Conservation (phyloP, 352 stramenopile species). For the Phytopythium montanum region DNA sequence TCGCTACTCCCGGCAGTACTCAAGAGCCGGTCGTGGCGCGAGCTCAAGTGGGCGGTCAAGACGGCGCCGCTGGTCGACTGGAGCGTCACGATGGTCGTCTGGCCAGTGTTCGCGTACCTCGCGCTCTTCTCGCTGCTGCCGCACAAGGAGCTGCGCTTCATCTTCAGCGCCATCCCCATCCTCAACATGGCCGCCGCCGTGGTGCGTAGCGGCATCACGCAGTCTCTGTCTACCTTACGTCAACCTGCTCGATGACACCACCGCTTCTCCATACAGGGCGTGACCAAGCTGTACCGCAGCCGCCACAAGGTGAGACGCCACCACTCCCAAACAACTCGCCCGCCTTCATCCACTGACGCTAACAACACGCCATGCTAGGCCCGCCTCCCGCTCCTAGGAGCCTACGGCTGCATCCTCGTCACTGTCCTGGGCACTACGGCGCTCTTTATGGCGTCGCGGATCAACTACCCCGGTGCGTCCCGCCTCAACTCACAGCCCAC, state of each 20-base stretch:
- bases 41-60: conserved; percentile 31
- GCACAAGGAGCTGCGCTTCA: conserved; percentile 98
- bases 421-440: conserved; percentile 42
- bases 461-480: conserved; percentile 92
- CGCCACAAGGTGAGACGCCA: conserved; percentile 39
- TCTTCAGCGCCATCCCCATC: conserved; percentile 96
- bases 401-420: conserved; percentile 41
- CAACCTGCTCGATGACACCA: not conserved
- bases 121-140: conserved; percentile 94
- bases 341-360: not conserved
- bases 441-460: conserved; percentile 67
- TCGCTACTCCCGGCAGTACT: conserved; percentile 36
- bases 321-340: not conserved
- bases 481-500: too few species aligned
- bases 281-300: conserved; percentile 65
- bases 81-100: conserved; percentile 50
- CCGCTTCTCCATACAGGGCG: conserved; percentile 26
- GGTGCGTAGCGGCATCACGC: conserved; percentile 26
- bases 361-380: conserved; percentile 22
- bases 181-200: conserved; percentile 93
- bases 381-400: conserved; percentile 46
- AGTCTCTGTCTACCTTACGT: not conserved
- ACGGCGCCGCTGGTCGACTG: conserved; percentile 43
- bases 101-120: conserved; percentile 87
- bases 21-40: conserved; percentile 36